Conservation (phyloP, 2,329 filamentous ascomycete genomes). For the Apiospora rasikravindrae region DNA sequence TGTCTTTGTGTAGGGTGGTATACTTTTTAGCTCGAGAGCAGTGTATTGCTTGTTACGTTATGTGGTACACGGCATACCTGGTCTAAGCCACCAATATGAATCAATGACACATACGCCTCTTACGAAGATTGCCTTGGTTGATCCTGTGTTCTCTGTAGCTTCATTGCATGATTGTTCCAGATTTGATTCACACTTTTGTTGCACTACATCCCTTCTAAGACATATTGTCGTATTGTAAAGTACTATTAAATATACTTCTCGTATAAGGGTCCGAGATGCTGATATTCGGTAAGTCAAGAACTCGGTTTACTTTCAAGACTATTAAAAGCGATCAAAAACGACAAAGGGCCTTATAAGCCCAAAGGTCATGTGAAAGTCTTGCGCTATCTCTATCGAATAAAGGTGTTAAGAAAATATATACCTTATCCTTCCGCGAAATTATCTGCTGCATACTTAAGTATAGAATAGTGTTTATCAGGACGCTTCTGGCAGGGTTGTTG, state of each 20-base stretch:
- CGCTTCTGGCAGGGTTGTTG: no score
- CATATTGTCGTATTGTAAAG: neutral
- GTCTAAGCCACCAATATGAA: neutral
- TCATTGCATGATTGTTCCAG: neutral
- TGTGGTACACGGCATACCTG: neutral
- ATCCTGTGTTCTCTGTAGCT: neutral
- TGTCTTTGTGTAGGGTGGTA: neutral
- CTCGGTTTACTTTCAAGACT: neutral
- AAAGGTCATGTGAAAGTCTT: no score
- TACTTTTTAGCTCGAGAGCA: neutral
- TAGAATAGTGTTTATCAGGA: no score
- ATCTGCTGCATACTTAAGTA: no score
- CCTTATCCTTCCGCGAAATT: no score
- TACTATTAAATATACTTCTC: neutral
- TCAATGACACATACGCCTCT: conserved; percentile 8
- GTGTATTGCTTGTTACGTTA: conserved; percentile 1
- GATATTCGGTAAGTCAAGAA: neutral
- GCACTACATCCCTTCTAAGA: neutral
- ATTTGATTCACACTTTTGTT: neutral
- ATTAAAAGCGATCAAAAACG: neutral
- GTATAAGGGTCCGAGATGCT: neutral
- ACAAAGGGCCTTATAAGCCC: no score
- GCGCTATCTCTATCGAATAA: no score
- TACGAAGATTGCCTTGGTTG: neutral
- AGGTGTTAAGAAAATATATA: no score